Evolutionary conservation across 2,329 filamentous ascomycete genomes (phyloP).

Genomic region (Aureobasidium pullulans): DNA sequence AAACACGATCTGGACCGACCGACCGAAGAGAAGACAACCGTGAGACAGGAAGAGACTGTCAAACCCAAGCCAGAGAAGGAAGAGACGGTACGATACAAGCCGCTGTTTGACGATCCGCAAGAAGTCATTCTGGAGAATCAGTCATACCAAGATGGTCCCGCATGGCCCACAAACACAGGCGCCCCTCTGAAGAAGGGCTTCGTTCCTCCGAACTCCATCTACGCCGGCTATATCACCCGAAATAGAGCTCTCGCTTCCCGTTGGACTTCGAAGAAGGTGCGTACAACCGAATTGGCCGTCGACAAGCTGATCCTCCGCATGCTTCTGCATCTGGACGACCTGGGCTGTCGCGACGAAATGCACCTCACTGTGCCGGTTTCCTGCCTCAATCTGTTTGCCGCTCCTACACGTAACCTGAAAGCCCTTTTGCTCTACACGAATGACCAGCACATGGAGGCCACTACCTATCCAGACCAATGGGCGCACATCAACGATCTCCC

Average conservation of each 20-base stretch:
- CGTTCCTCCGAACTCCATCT: conserved; percentile 40
- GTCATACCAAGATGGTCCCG: not conserved
- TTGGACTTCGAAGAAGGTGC: conserved; percentile 37
- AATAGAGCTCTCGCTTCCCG: conserved; percentile 24
- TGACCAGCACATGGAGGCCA: not conserved
- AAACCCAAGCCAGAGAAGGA: not conserved
- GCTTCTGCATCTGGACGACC: conserved; percentile 22
- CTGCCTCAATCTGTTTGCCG: conserved; percentile 14
- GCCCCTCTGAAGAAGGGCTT: conserved; percentile 23
- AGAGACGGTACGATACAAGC: not conserved
- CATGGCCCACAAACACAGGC: conserved; percentile 37
- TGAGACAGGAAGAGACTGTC: not conserved
- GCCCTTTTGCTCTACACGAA: conserved; percentile 4
- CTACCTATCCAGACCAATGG: not conserved
- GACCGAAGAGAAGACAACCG: not conserved
- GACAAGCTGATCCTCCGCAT: conserved; percentile 33
- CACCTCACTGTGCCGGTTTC: conserved; percentile 19
- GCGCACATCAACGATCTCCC: not conserved
- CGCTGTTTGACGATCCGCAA: conserved; percentile 4
- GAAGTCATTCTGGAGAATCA: conserved; percentile 9
- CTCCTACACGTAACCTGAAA: not conserved
- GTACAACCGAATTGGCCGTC: conserved; percentile 33
- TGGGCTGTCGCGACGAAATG: conserved; percentile 16
- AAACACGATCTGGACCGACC: conserved; percentile 35
- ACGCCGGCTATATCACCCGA: conserved; percentile 30